phyloP scores from a whole-genome alignment of 2,329 filamentous ascomycete species.

The Ramularia endophylla region DNA sequence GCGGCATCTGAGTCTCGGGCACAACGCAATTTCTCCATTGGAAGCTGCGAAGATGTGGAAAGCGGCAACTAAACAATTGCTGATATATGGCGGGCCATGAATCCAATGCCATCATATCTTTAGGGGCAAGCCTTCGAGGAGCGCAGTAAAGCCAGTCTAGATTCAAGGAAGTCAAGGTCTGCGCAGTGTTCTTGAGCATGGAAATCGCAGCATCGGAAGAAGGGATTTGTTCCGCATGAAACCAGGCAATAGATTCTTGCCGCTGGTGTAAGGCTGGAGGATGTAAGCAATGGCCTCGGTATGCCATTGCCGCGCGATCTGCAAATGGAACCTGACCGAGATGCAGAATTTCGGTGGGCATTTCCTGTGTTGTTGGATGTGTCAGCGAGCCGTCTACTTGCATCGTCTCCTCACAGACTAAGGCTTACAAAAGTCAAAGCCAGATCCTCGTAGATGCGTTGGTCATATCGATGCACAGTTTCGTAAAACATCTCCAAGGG shows the following conservation, averaged over 20 bases:
- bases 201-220: constrained; percentile 15
- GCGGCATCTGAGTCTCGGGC: constrained; percentile 31
- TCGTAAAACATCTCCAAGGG: constrained; percentile 8
- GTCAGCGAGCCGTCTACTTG: too few relatives aligned
- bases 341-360: constrained; percentile 5
- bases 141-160: constrained; percentile 32
- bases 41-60: constrained; percentile 41
- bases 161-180: constrained; percentile 30
- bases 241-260: too few relatives aligned
- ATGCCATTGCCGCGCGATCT: constrained; percentile 14
- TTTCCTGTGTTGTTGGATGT: too few relatives aligned
- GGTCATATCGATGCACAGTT: constrained; percentile 10
- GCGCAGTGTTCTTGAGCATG: constrained; percentile 16
- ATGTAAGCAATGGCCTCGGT: constrained; percentile 15
- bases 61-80: constrained; percentile 32
- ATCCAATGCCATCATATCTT: constrained; percentile 1
- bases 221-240: constrained; percentile 18
- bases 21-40: constrained; percentile 42
- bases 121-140: constrained; percentile 3
- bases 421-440: not conserved
- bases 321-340: constrained; percentile 4
- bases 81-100: constrained; percentile 23
- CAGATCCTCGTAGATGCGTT: constrained; percentile 18
- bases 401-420: too few relatives aligned
- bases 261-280: not conserved